phyloP scores from a whole-genome alignment of 352 stramenopile genomes.

The Phytophthora pistaciae region DNA sequence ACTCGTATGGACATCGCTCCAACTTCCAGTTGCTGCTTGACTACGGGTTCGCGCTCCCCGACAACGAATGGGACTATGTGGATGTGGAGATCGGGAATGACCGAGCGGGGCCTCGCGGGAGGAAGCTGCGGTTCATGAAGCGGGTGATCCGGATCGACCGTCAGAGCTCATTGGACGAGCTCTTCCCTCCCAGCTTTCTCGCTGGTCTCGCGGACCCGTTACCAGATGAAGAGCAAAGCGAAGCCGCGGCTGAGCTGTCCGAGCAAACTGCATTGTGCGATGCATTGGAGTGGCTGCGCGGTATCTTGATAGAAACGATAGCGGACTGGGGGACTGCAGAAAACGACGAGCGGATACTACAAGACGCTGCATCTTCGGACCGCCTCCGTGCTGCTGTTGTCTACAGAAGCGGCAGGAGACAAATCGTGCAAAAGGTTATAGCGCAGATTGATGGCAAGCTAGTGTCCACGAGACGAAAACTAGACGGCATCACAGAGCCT shows the following conservation, averaged over 20 bases:
- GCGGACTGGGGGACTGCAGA: slow-evolving; percentile 23
- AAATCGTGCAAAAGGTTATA: slow-evolving; percentile 49
- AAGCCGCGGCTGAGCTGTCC: slow-evolving; percentile 5
- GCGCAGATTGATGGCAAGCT: slow-evolving; percentile 51
- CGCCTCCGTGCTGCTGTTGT: slow-evolving; percentile 51
- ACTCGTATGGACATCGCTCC: slow-evolving; percentile 89
- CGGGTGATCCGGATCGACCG: slow-evolving; percentile 60
- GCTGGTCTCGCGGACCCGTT: slow-evolving; percentile 25
- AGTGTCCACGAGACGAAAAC: background rate
- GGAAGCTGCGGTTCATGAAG: slow-evolving; percentile 55
- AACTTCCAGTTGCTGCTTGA: slow-evolving; percentile 93
- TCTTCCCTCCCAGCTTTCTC: slow-evolving; percentile 52
- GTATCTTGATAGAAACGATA: slow-evolving; percentile 32
- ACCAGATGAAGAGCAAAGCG: slow-evolving; percentile 23
- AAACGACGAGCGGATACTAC: slow-evolving; percentile 39
- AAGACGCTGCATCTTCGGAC: slow-evolving; percentile 18
- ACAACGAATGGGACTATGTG: slow-evolving; percentile 92
- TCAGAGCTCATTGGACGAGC: slow-evolving; percentile 53
- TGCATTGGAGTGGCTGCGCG: slow-evolving; percentile 36
- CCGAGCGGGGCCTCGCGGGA: slow-evolving; percentile 28
- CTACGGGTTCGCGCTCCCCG: slow-evolving; percentile 91
- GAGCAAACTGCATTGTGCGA: slow-evolving; percentile 21
- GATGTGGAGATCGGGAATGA: slow-evolving; percentile 67
- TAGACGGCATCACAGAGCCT: background rate
- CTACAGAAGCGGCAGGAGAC: slow-evolving; percentile 56